A percentile compares a stretch with the other conserved stretches of the same genome.
Evolutionary conservation across 805 yeast species (phyloP).

Genomic region (Pichia exigua): DNA sequence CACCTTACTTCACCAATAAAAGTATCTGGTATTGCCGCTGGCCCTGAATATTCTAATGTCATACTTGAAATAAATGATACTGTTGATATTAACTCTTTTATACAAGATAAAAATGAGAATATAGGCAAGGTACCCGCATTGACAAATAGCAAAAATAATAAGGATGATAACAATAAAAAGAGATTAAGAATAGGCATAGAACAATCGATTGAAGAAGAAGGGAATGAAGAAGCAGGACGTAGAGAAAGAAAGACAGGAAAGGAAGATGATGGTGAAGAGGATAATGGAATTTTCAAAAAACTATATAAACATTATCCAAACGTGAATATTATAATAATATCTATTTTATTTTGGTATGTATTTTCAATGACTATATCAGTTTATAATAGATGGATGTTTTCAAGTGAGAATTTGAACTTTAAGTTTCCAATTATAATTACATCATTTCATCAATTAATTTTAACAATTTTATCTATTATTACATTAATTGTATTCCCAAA

Average conservation of each 20-base stretch:
- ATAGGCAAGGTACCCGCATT: not conserved
- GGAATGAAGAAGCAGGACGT: not conserved
- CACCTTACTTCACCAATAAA: constrained; percentile 2
- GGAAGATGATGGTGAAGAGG: not conserved
- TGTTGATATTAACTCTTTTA: not conserved
- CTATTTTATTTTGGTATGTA: constrained; percentile 48
- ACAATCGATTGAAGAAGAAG: not conserved
- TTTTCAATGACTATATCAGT: constrained; percentile 64
- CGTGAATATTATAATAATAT: constrained; percentile 19
- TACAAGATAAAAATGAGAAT: not conserved
- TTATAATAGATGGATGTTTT: constrained; percentile 98
- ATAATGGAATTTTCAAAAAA: constrained; percentile 2
- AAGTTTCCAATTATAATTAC: constrained; percentile 82
- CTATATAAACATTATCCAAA: constrained; percentile 21
- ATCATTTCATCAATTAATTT: constrained; percentile 71
- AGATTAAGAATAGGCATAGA: not conserved
- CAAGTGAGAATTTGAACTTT: constrained; percentile 60
- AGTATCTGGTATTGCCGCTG: constrained; percentile 6
- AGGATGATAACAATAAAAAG: not conserved
- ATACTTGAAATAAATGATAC: constrained; percentile 2
- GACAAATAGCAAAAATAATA: not conserved
- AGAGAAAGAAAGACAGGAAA: not conserved
- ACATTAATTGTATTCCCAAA: constrained; percentile 40
- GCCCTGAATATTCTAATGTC: not conserved
- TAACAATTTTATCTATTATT: constrained; percentile 45